Conservation (phyloP, 345 rosid species). For the Eucalyptus pauciflora region DNA sequence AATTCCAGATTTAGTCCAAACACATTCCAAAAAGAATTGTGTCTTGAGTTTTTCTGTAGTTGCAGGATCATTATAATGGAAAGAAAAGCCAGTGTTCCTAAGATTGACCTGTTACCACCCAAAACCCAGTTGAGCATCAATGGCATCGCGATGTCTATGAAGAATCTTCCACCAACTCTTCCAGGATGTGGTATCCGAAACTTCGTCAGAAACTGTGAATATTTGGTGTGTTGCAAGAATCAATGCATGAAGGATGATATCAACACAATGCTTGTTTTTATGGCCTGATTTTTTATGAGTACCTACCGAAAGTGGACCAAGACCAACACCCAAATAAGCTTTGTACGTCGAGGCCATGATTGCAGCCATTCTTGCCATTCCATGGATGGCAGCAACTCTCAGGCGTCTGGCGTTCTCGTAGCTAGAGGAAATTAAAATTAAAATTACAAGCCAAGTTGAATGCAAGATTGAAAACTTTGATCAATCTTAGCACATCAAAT, state of each 20-base stretch:
- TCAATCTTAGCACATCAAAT: neutral
- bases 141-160: constrained; percentile 72
- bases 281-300: neutral
- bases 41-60: neutral
- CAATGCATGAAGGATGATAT: neutral
- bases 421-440: constrained; percentile 11
- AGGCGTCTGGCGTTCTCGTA: constrained; percentile 68
- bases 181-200: constrained; percentile 87
- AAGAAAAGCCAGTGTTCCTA: neutral
- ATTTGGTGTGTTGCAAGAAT: neutral
- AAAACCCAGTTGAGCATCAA: constrained; percentile 84
- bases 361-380: constrained; percentile 94
- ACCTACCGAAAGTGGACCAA: constrained; percentile 82
- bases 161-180: constrained; percentile 78
- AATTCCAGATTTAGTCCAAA: neutral
- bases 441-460: neutral
- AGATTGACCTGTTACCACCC: constrained; percentile 81
- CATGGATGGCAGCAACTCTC: constrained; percentile 76
- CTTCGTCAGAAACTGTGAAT: constrained; percentile 67
- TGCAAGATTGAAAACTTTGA: neutral
- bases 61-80: neutral
- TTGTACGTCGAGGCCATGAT: constrained; percentile 93
- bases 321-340: constrained; percentile 94
- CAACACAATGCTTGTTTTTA: neutral
- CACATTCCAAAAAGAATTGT: neutral